Evolutionary conservation across 176 grass and related monocot species (phyloP), one percentile per base, ranked within the genome.

Genomic region (Triticum dicoccoides): DNA sequence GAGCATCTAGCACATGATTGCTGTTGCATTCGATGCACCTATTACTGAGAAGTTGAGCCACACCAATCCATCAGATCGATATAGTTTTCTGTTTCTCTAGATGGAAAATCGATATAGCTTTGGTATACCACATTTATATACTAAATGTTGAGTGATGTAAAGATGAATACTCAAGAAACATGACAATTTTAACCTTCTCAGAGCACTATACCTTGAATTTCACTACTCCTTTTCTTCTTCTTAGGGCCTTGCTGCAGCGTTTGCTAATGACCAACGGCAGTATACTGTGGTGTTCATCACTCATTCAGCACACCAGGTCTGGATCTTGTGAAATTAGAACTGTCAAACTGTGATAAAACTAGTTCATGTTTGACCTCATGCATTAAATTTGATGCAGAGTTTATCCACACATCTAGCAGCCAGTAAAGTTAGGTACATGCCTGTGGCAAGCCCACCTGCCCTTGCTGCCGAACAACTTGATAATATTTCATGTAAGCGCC

Each of bases 261-360:
- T 95, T 61, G 91, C 91, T 82, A 83, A 61, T 64, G 89, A 93
- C 64, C 89, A 92, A 11, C 69, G 86, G 25, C 86, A 91, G 78
- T 95, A 95, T 49, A 38, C 75, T 33, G 93, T 98, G 64, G 85
- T 45, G 80, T 95, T 98, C 62, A 89, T 95, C 27, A 91, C 96
- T 35, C 96, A 98, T 88, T 93, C 84, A 52, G 89, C 91, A 78
- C 93, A 98, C 80, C 86, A 76, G 93, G 96, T 94, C 77, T 61
- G 69, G 33, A 64, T 23, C 83, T 54, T 85, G 6, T 35, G n/a
- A 32, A 27, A 20, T 20, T 8, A 41, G 3, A 81, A 64, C 4
- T 15, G 2, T 38, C 44, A 5, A 65, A 64, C 18, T 33, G 41
- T 51, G 29, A n/a, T 5, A 65, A 71, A 25, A 10, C 23, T 59